A percentile compares a stretch with the other conserved stretches of the same genome.
These are phyloP conservation scores for Quercus aquifolioides DNA, from an alignment of 306 rosid species.

Conservation along the genomic window DNA sequence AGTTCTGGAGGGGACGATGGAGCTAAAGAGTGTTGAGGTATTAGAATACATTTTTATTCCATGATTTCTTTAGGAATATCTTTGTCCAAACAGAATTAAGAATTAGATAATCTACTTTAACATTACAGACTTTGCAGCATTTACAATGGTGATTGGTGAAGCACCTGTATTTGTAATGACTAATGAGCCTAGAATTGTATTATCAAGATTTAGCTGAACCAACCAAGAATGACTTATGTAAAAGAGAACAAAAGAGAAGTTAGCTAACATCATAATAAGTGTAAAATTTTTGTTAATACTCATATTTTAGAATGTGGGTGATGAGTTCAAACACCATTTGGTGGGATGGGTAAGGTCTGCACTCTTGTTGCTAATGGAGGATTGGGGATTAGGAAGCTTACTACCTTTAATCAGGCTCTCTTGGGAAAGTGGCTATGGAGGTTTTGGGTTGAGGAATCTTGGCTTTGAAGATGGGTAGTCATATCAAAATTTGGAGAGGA, in stretches of 20 bases:
- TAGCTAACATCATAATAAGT: not conserved
- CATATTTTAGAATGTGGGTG: not conserved
- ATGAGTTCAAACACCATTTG: too few species aligned
- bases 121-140: not conserved
- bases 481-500: too few species aligned
- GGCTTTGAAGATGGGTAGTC: too few species aligned
- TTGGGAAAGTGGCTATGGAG: too few species aligned
- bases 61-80: slow-evolving; percentile 13
- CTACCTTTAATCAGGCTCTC: too few species aligned
- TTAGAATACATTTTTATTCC: slow-evolving; percentile 20
- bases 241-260: not conserved
- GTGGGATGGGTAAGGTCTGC: too few species aligned
- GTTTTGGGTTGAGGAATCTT: too few species aligned
- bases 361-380: too few species aligned
- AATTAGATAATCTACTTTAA: not conserved
- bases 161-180: slow-evolving; percentile 11
- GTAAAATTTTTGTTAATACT: not conserved
- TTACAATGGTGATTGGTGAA: not conserved
- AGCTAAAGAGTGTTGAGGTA: slow-evolving; percentile 77
- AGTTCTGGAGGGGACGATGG: slow-evolving; percentile 62
- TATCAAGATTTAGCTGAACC: not conserved
- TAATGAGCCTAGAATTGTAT: not conserved
- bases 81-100: not conserved
- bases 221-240: not conserved
- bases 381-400: too few species aligned